Base-by-base conservation (phyloP, 306 rosid genomes). In the Prunus davidiana region DNA sequence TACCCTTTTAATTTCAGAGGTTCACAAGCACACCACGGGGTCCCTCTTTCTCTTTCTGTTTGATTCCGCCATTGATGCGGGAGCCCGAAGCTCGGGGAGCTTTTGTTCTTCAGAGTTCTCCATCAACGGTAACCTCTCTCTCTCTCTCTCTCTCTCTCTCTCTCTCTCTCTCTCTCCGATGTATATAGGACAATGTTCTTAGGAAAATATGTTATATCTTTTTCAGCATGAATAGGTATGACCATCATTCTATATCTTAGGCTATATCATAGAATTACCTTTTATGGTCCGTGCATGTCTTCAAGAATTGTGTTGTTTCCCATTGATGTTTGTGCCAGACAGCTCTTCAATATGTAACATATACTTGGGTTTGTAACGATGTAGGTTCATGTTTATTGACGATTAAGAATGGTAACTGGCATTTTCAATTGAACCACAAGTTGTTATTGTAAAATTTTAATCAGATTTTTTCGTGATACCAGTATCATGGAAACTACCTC, bases 41-140 rank as follows among this genome's bases (percentile, higher is more conserved):
- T 24, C 30, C 63, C 63, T 50, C 38, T 28, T 14, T 50, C 70
- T 30, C 49, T n/a, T 57, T 69, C 74, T 30, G 72, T 25, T 50
- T 30, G 64, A 22, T 20, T 64, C 19, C n/a, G 12, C 27, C 27
- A 38, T 76, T 65, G 56, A 24, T 6, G 65, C n/a, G 71, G 66
- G 57, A 73, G 66, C 64, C 75, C n/a, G 65, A 32, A 51, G 61
- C 28, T 10, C 22, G 15, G 9, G 50, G 63, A 65, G 72, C 55
- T 75, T 72, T 65, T 24, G 24, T 65, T 52, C 79, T 51, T 75
- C 71, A 64, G 15, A 19, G 30, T n/a, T 49, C 56, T 27, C 49
- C 10, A 34, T 52, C 72, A 24, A 54, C 24, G 65, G 79, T 75
- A 38, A 75, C 34, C 51, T 50, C 6, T 64, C 34, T 16, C 30